These are phyloP conservation scores for Colletotrichum simmondsii DNA, from an alignment of 2,329 filamentous ascomycete species.

Conservation along the genomic window DNA sequence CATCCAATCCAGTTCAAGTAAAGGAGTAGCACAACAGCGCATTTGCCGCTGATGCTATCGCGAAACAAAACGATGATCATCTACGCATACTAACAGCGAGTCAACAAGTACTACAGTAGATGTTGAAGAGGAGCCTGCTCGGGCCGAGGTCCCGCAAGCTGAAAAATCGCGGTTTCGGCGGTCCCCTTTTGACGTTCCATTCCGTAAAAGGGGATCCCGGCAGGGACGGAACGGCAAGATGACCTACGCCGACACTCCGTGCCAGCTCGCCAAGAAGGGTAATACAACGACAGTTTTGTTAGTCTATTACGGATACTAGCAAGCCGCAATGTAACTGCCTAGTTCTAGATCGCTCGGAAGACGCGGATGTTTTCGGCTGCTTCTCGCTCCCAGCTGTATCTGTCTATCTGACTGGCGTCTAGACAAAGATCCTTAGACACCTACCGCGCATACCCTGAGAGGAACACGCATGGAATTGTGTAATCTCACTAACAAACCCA, in stretches of 20 bases:
- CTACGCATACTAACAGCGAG: fast-evolving
- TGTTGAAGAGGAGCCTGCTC: too few relatives aligned
- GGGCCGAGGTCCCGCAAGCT: too few relatives aligned
- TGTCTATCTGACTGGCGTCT: background rate
- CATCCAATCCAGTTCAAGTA: too few relatives aligned
- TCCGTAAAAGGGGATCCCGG: background rate
- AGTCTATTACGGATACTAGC: too few relatives aligned
- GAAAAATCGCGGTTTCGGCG: background rate
- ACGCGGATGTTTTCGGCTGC: background rate
- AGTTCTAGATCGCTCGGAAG: background rate
- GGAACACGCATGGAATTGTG: background rate
- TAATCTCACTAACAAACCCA: background rate
- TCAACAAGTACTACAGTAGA: too few relatives aligned
- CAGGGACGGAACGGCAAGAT: background rate
- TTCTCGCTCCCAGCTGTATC: background rate
- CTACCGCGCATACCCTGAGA: background rate
- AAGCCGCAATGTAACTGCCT: too few relatives aligned
- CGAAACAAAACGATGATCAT: too few relatives aligned
- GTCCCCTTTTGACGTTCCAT: too few relatives aligned
- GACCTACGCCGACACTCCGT: background rate
- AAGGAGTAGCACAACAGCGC: too few relatives aligned
- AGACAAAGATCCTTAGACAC: background rate
- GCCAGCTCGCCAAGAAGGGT: background rate
- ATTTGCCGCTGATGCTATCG: too few relatives aligned
- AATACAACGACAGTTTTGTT: background rate